Evolutionary conservation across 2,329 filamentous ascomycete species (phyloP).

Genomic region (Xylaria sp.): DNA sequence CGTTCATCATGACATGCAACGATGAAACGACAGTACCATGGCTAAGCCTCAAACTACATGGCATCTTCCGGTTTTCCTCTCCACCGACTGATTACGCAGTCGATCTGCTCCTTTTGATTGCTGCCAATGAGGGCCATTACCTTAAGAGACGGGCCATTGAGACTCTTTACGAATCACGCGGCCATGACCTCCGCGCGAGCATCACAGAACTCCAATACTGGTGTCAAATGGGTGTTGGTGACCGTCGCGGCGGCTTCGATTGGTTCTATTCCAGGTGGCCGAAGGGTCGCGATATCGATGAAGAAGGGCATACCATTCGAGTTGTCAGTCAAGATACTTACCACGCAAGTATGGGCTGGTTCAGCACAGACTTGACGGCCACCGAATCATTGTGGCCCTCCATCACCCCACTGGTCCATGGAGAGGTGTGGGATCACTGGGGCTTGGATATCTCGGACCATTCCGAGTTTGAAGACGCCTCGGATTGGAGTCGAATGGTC

Average conservation of each 20-base stretch:
- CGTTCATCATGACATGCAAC: constrained; percentile 93
- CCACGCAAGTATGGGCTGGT: constrained; percentile 68
- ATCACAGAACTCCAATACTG: constrained; percentile 87
- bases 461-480: constrained; percentile 39
- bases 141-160: constrained; percentile 62
- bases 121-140: constrained; percentile 83
- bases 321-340: constrained; percentile 82
- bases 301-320: constrained; percentile 61
- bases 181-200: constrained; percentile 70
- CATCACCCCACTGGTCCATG: constrained; percentile 57
- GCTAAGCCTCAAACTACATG: constrained; percentile 70
- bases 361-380: constrained; percentile 56
- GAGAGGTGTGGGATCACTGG: constrained; percentile 65
- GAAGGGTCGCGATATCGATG: constrained; percentile 62
- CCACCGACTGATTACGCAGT: constrained; percentile 63
- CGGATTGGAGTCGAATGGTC: constrained; percentile 30
- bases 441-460: constrained; percentile 57
- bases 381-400: constrained; percentile 35
- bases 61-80: constrained; percentile 69
- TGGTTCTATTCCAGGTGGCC: constrained; percentile 84
- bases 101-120: constrained; percentile 76
- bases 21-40: constrained; percentile 78
- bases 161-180: constrained; percentile 63
- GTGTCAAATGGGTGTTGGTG: constrained; percentile 94
- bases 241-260: constrained; percentile 77